Base-by-base conservation (phyloP, 208 protist genomes). In the Blastocrithidia nonstop region DNA sequence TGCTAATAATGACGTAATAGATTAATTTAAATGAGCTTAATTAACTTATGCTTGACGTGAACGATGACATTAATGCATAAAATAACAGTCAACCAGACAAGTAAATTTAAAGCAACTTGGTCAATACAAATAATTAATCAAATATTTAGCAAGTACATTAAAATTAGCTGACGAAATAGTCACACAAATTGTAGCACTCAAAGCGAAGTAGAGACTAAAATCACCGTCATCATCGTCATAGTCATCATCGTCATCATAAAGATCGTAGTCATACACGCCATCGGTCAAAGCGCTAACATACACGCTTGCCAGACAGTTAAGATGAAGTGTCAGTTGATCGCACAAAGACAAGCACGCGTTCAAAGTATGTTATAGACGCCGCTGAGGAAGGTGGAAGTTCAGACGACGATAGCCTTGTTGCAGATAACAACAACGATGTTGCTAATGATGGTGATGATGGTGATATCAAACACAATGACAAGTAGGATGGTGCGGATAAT, bases 341-440 rank as follows among this genome's bases (percentile, higher is more conserved):
- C n/a, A n/a, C n/a, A n/a, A n/a, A n/a, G n/a, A n/a, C 53, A 41
- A 41, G 50, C 1, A 32, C 38, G 0, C 55, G 27, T 33, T 59
- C 57, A 9, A 63, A 57, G 24, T 61, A 61, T 33, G 49, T 68
- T 1, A 28, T 68, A 0, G 61, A 68, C 17, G 54, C 50, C 8
- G 60, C 60, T 26, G 68, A 77, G 27, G 64, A 46, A 19, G 64
- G 50, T n/a, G 53, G 53, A 19, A 58, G 54, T 1, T 49, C 54
- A 32, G 55, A 50, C 21, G n/a, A n/a, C n/a, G 41, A 62, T 23
- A 57, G 57, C 23, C 68, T 76, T 44, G 63, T 75, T 28, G 69
- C 48, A 28, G 66, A 58, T 21, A 64, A 66, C 27, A 61, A 65
- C 31, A 71, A 78, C 40, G 53, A 35, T n/a, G 29, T 11, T n/a